phyloP scores from a whole-genome alignment of 2,329 filamentous ascomycete species.

The Fusarium acutatum region DNA sequence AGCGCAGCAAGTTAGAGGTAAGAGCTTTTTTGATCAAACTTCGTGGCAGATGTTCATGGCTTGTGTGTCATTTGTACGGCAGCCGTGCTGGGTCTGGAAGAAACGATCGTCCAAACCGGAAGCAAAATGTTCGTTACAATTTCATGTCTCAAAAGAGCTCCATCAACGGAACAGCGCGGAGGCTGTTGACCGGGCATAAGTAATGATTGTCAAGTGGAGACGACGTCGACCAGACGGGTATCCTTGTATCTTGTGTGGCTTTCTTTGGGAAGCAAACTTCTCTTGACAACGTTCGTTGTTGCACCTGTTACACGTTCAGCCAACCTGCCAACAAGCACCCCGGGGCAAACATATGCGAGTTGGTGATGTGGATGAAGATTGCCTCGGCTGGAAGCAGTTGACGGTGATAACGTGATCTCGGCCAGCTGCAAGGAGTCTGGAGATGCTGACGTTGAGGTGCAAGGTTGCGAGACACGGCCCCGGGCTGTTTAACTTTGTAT shows the following conservation, averaged over 20 bases:
- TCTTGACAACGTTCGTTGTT: neutral
- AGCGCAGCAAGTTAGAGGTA: neutral
- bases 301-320: conserved; percentile 1
- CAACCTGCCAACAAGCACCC: conserved; percentile 18
- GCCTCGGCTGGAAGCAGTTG: conserved; percentile 10
- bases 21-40: neutral
- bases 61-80: neutral
- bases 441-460: conserved; percentile 4
- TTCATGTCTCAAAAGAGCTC: neutral
- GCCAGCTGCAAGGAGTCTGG: conserved; percentile 30
- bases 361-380: neutral
- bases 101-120: neutral
- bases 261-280: conserved; percentile 25
- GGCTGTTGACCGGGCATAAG: conserved; percentile 6
- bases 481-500: neutral
- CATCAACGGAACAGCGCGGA: conserved; percentile 24
- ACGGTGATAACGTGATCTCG: conserved; percentile 38
- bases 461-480: conserved; percentile 7
- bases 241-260: conserved; percentile 23
- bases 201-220: conserved; percentile 10
- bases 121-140: neutral
- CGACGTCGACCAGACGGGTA: conserved; percentile 10
- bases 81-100: neutral
- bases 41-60: neutral
- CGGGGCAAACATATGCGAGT: conserved; percentile 14